These are phyloP conservation scores for Diospyros lotus DNA, from an alignment of 148 eudicot genomes.

Conservation along the genomic window DNA sequence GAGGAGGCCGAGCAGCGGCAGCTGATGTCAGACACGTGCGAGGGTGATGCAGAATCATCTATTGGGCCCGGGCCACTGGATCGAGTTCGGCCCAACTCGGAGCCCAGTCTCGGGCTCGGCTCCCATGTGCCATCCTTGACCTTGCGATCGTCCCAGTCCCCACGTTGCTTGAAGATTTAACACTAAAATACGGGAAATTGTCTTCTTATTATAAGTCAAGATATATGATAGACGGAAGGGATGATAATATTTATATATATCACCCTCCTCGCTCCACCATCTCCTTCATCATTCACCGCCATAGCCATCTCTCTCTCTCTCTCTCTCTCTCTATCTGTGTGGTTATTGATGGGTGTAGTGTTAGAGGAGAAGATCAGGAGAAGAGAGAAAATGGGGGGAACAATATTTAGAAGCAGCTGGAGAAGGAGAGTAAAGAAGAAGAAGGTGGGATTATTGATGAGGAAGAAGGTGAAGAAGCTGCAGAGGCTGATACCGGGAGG, in stretches of 20 bases:
- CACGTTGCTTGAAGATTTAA: too few species aligned
- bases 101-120: conserved; percentile 4
- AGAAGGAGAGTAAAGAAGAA: background rate
- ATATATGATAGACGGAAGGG: too few species aligned
- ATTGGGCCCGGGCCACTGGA: background rate
- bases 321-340: background rate
- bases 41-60: background rate
- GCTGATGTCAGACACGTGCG: too few species aligned
- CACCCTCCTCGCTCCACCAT: background rate
- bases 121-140: background rate
- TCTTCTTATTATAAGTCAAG: too few species aligned
- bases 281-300: too few species aligned
- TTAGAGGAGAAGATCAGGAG: too few species aligned
- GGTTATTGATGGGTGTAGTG: too few species aligned
- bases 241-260: background rate
- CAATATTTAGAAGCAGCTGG: too few species aligned
- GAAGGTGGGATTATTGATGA: conserved; percentile 10
- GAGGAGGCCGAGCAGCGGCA: too few species aligned
- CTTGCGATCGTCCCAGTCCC: too few species aligned
- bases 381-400: too few species aligned
- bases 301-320: background rate
- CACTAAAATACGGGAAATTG: too few species aligned
- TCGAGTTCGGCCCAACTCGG: background rate
- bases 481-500: conserved; percentile 59
- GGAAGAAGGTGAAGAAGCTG: conserved; percentile 48